Evolutionary conservation across 768 basidiomycete species (phyloP).

Genomic region (Podaxis sp.): DNA sequence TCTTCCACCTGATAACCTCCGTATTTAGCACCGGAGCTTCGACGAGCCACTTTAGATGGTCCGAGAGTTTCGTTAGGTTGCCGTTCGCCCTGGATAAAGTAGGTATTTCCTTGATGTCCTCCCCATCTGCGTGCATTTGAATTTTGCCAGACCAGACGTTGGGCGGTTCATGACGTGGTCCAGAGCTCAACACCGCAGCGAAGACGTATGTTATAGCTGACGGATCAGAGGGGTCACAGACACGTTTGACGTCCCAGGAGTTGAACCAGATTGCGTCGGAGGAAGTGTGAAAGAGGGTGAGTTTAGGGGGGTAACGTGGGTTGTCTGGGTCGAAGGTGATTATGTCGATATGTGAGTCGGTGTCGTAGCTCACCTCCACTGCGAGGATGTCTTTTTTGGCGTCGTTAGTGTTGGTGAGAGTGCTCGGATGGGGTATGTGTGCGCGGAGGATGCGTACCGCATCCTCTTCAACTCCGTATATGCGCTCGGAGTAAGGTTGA

Average conservation of each 20-base stretch:
- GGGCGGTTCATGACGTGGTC: slow-evolving; percentile 31
- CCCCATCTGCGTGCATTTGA: slow-evolving; percentile 12
- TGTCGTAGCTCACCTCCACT: slow-evolving; percentile 41
- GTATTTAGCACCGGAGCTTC: slow-evolving; percentile 26
- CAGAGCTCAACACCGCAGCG: slow-evolving; percentile 33
- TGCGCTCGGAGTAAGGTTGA: not conserved
- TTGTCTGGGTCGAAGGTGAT: slow-evolving; percentile 19
- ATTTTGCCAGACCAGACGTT: slow-evolving; percentile 34
- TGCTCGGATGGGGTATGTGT: not conserved
- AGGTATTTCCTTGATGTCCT: slow-evolving; percentile 9
- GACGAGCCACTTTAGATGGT: slow-evolving; percentile 33
- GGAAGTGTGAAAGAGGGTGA: slow-evolving; percentile 30
- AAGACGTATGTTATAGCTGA: slow-evolving; percentile 26
- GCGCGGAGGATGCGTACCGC: slow-evolving; percentile 34
- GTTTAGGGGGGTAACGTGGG: slow-evolving; percentile 13
- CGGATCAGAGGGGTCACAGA: slow-evolving; percentile 19
- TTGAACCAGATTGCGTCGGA: slow-evolving; percentile 37
- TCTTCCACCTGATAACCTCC: slow-evolving; percentile 30
- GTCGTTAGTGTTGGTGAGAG: not conserved
- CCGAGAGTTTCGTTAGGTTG: slow-evolving; percentile 26
- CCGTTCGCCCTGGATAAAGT: not conserved
- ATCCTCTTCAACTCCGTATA: slow-evolving; percentile 31
- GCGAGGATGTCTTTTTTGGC: slow-evolving; percentile 22
- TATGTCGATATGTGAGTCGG: slow-evolving; percentile 37
- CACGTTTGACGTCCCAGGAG: slow-evolving; percentile 32